Conservation (phyloP, 495 filamentous ascomycete species). For the Talaromyces trachyspermus region DNA sequence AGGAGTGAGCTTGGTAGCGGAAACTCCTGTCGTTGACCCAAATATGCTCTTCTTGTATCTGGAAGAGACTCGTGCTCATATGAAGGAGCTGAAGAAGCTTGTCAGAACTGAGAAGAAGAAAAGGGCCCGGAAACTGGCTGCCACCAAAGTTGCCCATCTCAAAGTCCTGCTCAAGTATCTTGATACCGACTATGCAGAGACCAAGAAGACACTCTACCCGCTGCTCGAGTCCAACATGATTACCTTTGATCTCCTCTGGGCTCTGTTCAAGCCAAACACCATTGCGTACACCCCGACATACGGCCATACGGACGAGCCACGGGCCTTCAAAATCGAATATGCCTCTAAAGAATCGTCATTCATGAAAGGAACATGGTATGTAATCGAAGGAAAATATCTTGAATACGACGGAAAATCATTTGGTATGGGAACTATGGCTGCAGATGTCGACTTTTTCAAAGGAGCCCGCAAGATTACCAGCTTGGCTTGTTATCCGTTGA, state of each 20-base stretch:
- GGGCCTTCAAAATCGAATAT: constrained; percentile 84
- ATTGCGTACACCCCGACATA: constrained; percentile 78
- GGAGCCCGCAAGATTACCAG: constrained; percentile 77
- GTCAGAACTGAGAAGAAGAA: constrained; percentile 58
- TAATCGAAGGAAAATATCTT: constrained; percentile 75
- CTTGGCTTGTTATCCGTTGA: constrained; percentile 69
- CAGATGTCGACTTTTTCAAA: constrained; percentile 72
- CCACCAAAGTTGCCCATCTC: constrained; percentile 52
- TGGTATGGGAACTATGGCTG: constrained; percentile 61
- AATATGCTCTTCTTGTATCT: constrained; percentile 87
- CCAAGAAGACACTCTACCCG: constrained; percentile 75
- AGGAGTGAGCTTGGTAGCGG: constrained; percentile 72
- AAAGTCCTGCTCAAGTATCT: constrained; percentile 76
- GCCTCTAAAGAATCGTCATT: constrained; percentile 64
- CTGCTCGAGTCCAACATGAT: constrained; percentile 78
- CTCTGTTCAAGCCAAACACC: constrained; percentile 85
- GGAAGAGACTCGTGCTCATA: constrained; percentile 60
- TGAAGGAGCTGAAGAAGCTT: constrained; percentile 58
- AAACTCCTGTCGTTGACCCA: constrained; percentile 71
- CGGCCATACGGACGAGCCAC: constrained; percentile 70
- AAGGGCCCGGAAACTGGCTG: constrained; percentile 52
- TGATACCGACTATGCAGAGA: constrained; percentile 72
- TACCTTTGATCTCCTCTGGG: constrained; percentile 87
- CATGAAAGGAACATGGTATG: constrained; percentile 73
- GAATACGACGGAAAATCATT: constrained; percentile 77